Evolutionary conservation across 164 flowering plant species (phyloP).

Genomic region (Magnolia changhungtana): DNA sequence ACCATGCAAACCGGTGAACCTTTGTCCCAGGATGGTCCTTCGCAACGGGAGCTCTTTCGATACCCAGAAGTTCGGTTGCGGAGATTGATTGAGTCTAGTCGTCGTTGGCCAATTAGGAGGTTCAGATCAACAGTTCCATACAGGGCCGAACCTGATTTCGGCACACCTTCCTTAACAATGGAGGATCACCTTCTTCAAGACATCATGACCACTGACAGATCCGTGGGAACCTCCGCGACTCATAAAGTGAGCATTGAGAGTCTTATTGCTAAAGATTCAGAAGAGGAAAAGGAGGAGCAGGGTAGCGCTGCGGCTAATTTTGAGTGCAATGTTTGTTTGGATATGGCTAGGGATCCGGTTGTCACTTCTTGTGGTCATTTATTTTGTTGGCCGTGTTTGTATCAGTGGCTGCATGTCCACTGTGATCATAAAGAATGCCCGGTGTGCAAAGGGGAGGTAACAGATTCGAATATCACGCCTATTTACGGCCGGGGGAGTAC

Average conservation of each 20-base stretch:
- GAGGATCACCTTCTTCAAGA: slow-evolving; percentile 8
- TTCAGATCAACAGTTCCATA: slow-evolving; percentile 20
- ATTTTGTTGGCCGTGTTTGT: slow-evolving; percentile 39
- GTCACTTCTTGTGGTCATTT: slow-evolving; percentile 41
- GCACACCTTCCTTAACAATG: slow-evolving; percentile 4
- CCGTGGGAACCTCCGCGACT: slow-evolving; percentile 11
- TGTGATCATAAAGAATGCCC: slow-evolving; percentile 33
- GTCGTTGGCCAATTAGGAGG: slow-evolving; percentile 18
- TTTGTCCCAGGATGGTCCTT: slow-evolving; percentile 1
- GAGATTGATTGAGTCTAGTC: slow-evolving; percentile 22
- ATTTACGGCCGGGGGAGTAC: slow-evolving; percentile 33
- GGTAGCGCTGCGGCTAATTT: slow-evolving; percentile 18
- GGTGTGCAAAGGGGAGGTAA: slow-evolving; percentile 37
- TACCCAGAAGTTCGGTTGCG: slow-evolving; percentile 17
- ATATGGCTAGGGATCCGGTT: slow-evolving; percentile 35
- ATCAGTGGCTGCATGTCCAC: slow-evolving; percentile 31
- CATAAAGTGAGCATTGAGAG: slow-evolving; percentile 11
- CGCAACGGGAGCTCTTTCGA: slow-evolving; percentile 11
- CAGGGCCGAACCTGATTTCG: slow-evolving; percentile 10
- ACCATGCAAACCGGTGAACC: neutral
- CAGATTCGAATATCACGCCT: slow-evolving; percentile 27
- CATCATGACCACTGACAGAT: slow-evolving; percentile 10
- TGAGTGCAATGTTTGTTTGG: slow-evolving; percentile 38
- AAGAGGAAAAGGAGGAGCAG: slow-evolving; percentile 20
- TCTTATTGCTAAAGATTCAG: slow-evolving; percentile 5